Evolutionary conservation across 2,329 filamentous ascomycete genomes (phyloP), one percentile per base, ranked within the genome.

Genomic region (Penicillium sp.): DNA sequence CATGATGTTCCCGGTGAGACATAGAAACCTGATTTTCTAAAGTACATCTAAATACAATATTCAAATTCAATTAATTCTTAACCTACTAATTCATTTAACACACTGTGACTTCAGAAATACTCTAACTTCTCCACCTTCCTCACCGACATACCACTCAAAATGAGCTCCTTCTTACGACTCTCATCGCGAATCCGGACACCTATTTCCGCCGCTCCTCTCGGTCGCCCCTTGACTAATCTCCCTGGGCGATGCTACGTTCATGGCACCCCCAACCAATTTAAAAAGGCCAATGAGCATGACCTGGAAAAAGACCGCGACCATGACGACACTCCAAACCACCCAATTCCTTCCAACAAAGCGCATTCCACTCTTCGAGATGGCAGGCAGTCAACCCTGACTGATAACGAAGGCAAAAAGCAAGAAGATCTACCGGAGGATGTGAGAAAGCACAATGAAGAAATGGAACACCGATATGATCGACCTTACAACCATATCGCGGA

Each of bases 391-490:
- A 64, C 66, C 8, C 65, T 72, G 35, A 48, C 69, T 8, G 70
- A 74, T 40, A 43, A 53, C 2, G 51, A 69, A 6, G 72, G 72
- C 0, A 63, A 68, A 1, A 33, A 51, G 12, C 55, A 58, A 1
- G 48, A 61, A 0, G 62, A 73, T 60, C 47, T 72, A 1, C 69
- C 72, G 1, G 59, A 69, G 9, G 72, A 74, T 54, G 72, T 74
- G 53, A 72, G 66, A 51, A 49, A 54, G 51, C 72, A 74, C 56
- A 75, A 74, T 48, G 53, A 54, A 23, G 72, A 73, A 2, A 53
- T 74, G 50, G 62, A 66, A n/a, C 43, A 68, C 6, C 63, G 72
- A 26, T 63, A 71, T 55, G 71, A 73, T 57, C 62, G 63, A 41
- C 56, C 71, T 11, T 73, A 69, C 49, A 73, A 72, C 53, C 62